Base-by-base conservation (phyloP, 1,139 yeast genomes). In the Geotrichum candidum region DNA sequence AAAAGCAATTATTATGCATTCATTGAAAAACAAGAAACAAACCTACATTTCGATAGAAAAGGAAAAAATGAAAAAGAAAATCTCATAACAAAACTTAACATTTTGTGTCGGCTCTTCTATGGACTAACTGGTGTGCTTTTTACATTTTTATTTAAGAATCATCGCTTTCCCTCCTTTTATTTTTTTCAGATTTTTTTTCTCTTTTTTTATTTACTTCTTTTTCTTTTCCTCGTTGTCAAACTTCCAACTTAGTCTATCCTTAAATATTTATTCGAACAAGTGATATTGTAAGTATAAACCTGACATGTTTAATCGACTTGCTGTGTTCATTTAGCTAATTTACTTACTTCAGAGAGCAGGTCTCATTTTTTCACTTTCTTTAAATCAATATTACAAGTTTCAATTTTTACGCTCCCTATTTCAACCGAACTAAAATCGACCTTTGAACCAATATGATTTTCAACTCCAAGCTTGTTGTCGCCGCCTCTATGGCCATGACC, bases 401-500 rank as follows among this genome's bases (percentile, higher is more conserved):
- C 38, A 41, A 22, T 29, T 53, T 35, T 15, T 15, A 38, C 53
- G 31, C 38, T 38, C 51, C 51, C 29, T 38, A 13, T 2, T 31
- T 53, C 45, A 48, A 58, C 11, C 53, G 5, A 9, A 33, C 13
- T 27, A 15, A 13, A 18, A 2, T 45, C 60, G 35, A 38, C n/a
- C 2, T 22, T n/a, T 33, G 3, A 56, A 33, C n/a, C 13, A 53
- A 35, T n/a, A 62, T 60, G 62, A 62, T 61, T 52, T 53, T 56
- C 62, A 59, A 54, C 55, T 53, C 63, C 33, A 65, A 64, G 50
- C 46, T 63, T 23, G 60, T 61, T 46, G 53, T 65, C 31, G 67
- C 65, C 53, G 60, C 68, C 58, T 57, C 68, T 33, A 58, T 67
- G 41, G 66, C 66, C 54, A 66, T 69, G 55, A 61, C 69, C 35